A percentile compares a stretch with the other conserved stretches of the same genome.
Conservation (phyloP, 805 yeast genomes). For the Kodamaea kaohsiungensis region DNA sequence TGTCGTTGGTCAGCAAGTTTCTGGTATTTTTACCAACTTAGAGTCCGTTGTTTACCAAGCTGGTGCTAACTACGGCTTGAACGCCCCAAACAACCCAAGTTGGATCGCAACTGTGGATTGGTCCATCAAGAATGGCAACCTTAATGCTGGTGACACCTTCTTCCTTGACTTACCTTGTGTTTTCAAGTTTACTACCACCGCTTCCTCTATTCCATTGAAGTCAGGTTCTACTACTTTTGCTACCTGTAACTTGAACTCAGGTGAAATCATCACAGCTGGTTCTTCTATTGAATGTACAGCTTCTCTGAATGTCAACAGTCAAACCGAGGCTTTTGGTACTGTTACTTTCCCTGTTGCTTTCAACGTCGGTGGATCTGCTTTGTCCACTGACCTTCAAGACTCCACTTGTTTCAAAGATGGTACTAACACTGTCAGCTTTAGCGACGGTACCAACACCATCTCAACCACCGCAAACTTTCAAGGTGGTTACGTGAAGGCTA, state of each 20-base stretch:
- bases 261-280: slow-evolving; percentile 9
- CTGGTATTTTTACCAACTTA: slow-evolving; percentile 20
- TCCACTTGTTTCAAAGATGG: slow-evolving; percentile 12
- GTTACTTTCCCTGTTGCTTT: slow-evolving; percentile 16
- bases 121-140: slow-evolving; percentile 17
- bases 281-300: slow-evolving; percentile 21
- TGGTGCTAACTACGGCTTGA: slow-evolving; percentile 9
- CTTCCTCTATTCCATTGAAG: slow-evolving; percentile 12
- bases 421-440: slow-evolving; percentile 17
- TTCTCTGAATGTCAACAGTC: slow-evolving; percentile 12
- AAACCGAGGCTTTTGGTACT: slow-evolving; percentile 19
- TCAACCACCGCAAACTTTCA: slow-evolving; percentile 13
- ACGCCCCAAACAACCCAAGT: slow-evolving; percentile 8
- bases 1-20: slow-evolving; percentile 11
- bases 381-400: slow-evolving; percentile 9
- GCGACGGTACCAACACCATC: slow-evolving; percentile 17
- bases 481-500: slow-evolving; percentile 1
- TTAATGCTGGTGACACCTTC: slow-evolving; percentile 29
- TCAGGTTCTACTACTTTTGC: slow-evolving; percentile 10
- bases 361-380: slow-evolving; percentile 20
- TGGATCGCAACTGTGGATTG: slow-evolving; percentile 24
- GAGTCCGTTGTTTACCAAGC: slow-evolving; percentile 13
- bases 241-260: slow-evolving; percentile 11
- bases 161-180: slow-evolving; percentile 27
- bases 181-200: slow-evolving; percentile 19